phyloP scores from a whole-genome alignment of 805 yeast genomes.

The Brettanomyces bruxellensis region DNA sequence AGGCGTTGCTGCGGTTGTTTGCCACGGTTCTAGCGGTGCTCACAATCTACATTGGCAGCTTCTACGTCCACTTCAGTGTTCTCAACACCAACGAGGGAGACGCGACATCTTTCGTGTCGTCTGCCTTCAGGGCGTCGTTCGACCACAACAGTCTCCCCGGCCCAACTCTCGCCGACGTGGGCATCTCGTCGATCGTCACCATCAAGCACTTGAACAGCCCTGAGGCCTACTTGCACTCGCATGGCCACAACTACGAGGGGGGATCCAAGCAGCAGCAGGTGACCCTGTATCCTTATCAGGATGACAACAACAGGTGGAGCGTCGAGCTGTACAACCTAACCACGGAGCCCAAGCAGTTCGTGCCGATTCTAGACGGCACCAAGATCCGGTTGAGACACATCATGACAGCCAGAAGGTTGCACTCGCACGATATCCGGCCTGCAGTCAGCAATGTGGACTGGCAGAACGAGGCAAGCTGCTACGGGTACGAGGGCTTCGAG shows the following conservation, averaged over 20 bases:
- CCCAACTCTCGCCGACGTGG: constrained; percentile 55
- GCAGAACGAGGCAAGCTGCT: constrained; percentile 76
- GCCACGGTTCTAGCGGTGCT: constrained; percentile 52
- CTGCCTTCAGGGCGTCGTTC: constrained; percentile 62
- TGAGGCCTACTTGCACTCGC: constrained; percentile 84
- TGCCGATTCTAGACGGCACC: constrained; percentile 56
- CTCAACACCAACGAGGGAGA: constrained; percentile 51
- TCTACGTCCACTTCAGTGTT: constrained; percentile 53
- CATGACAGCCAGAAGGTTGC: constrained; percentile 56
- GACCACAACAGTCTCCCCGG: constrained; percentile 52
- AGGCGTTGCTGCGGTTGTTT: constrained; percentile 41
- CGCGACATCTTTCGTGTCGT: constrained; percentile 62
- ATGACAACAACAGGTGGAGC: constrained; percentile 63
- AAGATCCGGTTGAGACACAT: constrained; percentile 61
- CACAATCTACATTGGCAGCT: constrained; percentile 45
- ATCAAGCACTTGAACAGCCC: constrained; percentile 60
- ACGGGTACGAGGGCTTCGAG: constrained; percentile 65
- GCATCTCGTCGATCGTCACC: constrained; percentile 60
- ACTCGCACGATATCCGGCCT: constrained; percentile 76
- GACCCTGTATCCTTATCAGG: constrained; percentile 73
- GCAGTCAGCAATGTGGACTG: constrained; percentile 71
- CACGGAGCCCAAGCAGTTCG: constrained; percentile 47
- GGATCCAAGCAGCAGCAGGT: constrained; percentile 83
- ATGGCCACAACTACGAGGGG: constrained; percentile 56
- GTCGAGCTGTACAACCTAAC: constrained; percentile 59